Conservation (phyloP, 768 basidiomycete species). For the Hericium rajendrae region DNA sequence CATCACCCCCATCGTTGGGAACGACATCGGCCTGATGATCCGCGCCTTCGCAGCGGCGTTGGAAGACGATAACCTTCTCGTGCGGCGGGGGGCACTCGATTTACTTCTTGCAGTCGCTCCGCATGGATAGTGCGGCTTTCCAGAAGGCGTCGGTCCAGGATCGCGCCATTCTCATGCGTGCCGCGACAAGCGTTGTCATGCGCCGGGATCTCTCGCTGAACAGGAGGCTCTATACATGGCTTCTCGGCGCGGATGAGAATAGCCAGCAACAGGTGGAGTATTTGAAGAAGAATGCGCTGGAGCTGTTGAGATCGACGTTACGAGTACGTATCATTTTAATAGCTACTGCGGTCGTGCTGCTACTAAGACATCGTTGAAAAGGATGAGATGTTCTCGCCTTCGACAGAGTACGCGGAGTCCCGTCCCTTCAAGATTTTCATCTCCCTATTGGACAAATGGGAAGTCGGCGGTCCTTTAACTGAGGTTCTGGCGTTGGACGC, state of each 20-base stretch:
- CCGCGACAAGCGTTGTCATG: constrained; percentile 82
- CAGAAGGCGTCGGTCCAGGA: constrained; percentile 65
- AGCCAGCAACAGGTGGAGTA: constrained; percentile 66
- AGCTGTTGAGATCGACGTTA: constrained; percentile 59
- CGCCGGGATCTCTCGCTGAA: constrained; percentile 89
- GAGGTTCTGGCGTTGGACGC: constrained; percentile 72
- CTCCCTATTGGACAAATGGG: constrained; percentile 93
- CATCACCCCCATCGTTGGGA: constrained; percentile 64
- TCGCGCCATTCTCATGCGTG: constrained; percentile 73
- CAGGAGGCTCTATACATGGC: constrained; percentile 87
- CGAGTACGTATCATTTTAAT: no score
- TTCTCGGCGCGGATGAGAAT: constrained; percentile 76
- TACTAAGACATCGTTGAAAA: no score
- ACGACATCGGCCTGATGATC: constrained; percentile 89
- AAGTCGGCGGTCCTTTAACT: constrained; percentile 78
- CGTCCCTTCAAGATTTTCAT: constrained; percentile 95
- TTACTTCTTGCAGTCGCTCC: constrained; percentile 74
- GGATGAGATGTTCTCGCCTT: constrained; percentile 71
- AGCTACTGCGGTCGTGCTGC: no score
- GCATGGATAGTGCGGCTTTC: constrained; percentile 62
- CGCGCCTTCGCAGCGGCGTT: constrained; percentile 84
- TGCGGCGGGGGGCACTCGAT: constrained; percentile 79
- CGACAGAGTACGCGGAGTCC: constrained; percentile 65
- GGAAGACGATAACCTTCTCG: constrained; percentile 90
- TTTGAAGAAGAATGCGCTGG: constrained; percentile 60